phyloP scores from a whole-genome alignment of 2,329 filamentous ascomycete genomes.

The Ceratocystis variospora region DNA sequence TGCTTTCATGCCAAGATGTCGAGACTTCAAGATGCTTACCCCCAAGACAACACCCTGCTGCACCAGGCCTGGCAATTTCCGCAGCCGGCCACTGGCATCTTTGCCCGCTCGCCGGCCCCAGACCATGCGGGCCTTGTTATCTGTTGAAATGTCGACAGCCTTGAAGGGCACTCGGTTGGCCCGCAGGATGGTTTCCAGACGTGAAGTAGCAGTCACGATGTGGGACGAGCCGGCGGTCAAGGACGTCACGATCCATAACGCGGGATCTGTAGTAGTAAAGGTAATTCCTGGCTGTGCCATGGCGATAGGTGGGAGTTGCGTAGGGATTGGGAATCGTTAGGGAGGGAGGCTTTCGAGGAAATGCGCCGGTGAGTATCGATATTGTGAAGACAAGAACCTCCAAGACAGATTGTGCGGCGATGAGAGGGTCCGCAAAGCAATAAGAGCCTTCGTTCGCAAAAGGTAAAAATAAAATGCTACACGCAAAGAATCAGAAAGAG shows the following conservation, averaged over 20 bases:
- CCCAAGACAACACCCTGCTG: constrained; percentile 76
- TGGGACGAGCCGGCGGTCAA: constrained; percentile 90
- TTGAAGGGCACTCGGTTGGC: constrained; percentile 91
- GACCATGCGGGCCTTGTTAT: constrained; percentile 75
- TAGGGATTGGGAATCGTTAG: neutral
- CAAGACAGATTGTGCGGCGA: neutral
- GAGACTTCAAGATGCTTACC: constrained; percentile 41
- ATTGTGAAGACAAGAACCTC: neutral
- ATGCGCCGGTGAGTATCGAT: neutral
- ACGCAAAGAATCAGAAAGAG: too few relatives aligned
- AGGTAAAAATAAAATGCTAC: too few relatives aligned
- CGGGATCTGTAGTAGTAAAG: constrained; percentile 47
- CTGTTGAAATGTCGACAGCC: constrained; percentile 78
- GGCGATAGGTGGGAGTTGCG: constrained; percentile 19
- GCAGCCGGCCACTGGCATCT: constrained; percentile 42
- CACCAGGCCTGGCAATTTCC: constrained; percentile 78
- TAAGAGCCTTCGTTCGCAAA: neutral
- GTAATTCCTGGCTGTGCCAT: constrained; percentile 25
- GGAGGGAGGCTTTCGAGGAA: neutral
- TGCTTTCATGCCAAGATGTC: neutral
- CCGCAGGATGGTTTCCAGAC: constrained; percentile 89
- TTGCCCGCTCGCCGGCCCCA: constrained; percentile 80
- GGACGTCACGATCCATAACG: constrained; percentile 90
- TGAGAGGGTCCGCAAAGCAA: neutral
- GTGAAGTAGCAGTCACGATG: constrained; percentile 89